Conservation (phyloP, 2,329 filamentous ascomycete genomes). For the Arthrobotrys musiformis region DNA sequence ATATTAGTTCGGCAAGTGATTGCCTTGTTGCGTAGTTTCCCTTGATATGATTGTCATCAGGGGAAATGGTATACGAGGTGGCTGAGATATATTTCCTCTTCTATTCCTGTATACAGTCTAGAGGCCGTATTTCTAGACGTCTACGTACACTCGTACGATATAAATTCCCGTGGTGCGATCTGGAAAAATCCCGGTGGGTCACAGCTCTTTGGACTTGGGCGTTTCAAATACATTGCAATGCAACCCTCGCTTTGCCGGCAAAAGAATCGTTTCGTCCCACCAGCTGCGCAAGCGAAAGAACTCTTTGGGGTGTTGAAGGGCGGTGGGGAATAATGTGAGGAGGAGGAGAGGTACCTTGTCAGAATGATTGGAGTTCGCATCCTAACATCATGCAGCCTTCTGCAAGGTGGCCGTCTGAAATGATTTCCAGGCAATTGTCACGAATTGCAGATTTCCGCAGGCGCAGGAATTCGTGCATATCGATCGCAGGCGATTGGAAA, state of each 20-base stretch:
- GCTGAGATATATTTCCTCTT: conserved; percentile 37
- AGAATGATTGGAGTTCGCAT: background rate
- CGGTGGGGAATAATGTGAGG: background rate
- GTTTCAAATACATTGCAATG: conserved; percentile 53
- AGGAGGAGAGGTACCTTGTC: background rate
- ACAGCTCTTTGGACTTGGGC: conserved; percentile 11
- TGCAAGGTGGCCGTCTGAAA: conserved; percentile 6
- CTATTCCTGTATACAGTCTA: conserved; percentile 27
- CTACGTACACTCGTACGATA: conserved; percentile 43
- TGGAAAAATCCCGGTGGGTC: conserved; percentile 25
- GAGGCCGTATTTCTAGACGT: conserved; percentile 16
- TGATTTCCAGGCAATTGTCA: conserved; percentile 28
- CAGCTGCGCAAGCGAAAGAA: conserved; percentile 39
- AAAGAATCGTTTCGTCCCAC: conserved; percentile 52
- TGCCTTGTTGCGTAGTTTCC: conserved; percentile 5
- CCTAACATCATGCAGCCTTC: conserved; percentile 26
- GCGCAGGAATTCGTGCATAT: conserved; percentile 31
- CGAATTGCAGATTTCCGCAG: conserved; percentile 15
- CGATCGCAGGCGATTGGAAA: conserved; percentile 36
- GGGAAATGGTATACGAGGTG: conserved; percentile 44
- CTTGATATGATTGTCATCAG: conserved; percentile 35
- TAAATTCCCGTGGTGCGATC: conserved; percentile 7
- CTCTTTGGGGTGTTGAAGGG: conserved; percentile 13
- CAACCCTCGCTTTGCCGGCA: conserved; percentile 54
- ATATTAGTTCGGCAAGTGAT: conserved; percentile 21